Evolutionary conservation across 2,329 filamentous ascomycete species (phyloP).

Genomic region (Aspergillus sp.): DNA sequence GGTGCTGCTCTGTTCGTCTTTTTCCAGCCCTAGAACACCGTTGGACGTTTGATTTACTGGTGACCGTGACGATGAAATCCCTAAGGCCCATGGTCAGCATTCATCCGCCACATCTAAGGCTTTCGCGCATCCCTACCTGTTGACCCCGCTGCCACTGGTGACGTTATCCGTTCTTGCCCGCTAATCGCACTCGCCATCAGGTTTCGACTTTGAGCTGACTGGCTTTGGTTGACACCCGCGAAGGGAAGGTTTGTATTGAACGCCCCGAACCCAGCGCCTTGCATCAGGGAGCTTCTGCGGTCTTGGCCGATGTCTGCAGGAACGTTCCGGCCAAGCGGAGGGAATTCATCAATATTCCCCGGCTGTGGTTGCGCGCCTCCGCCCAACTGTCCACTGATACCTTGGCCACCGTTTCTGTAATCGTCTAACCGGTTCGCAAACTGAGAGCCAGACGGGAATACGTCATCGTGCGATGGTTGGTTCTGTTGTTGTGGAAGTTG

Average conservation of each 20-base stretch:
- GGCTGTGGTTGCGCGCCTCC: constrained; percentile 53
- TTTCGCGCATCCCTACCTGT: constrained; percentile 26
- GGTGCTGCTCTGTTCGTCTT: constrained; percentile 41
- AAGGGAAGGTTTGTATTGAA: constrained; percentile 44
- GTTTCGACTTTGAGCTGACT: constrained; percentile 33
- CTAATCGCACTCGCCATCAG: constrained; percentile 36
- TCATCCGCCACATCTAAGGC: background rate
- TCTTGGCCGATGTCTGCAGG: constrained; percentile 53
- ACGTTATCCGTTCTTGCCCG: constrained; percentile 41
- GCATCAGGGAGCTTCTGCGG: constrained; percentile 51
- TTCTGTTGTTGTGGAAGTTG: constrained; percentile 44
- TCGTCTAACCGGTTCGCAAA: constrained; percentile 55
- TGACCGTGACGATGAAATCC: constrained; percentile 41
- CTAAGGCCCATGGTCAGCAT: constrained; percentile 25
- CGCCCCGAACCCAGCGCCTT: constrained; percentile 47
- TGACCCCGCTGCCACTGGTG: constrained; percentile 30
- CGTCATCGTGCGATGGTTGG: constrained; percentile 49
- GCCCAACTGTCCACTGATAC: constrained; percentile 53
- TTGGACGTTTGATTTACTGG: constrained; percentile 45
- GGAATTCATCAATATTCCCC: constrained; percentile 61
- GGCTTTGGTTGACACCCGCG: constrained; percentile 43
- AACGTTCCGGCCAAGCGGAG: constrained; percentile 56
- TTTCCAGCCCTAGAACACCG: constrained; percentile 44
- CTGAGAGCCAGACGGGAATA: constrained; percentile 49
- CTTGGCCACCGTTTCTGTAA: constrained; percentile 58